Conservation (phyloP, 495 filamentous ascomycete genomes). For the Talaromyces thailandensis region DNA sequence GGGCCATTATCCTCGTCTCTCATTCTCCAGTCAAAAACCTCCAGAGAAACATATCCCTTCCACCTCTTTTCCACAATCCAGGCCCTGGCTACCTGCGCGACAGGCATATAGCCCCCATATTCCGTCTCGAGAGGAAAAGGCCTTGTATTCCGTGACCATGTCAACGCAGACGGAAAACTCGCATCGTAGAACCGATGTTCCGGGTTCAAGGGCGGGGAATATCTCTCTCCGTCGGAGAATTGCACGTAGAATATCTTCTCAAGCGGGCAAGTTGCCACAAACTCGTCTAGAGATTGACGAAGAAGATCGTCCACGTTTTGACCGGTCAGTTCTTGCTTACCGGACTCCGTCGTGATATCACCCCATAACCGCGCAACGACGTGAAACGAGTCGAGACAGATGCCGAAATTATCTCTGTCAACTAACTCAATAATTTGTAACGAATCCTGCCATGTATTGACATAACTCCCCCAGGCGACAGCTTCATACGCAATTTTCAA, state of each 20-base stretch:
- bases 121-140: slow-evolving; percentile 59
- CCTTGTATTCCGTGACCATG: slow-evolving; percentile 65
- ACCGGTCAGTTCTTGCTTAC: slow-evolving; percentile 22
- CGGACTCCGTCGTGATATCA: slow-evolving; percentile 42
- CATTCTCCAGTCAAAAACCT: slow-evolving; percentile 63
- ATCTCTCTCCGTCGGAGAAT: slow-evolving; percentile 60
- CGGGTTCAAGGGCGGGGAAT: slow-evolving; percentile 46
- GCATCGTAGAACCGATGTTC: slow-evolving; percentile 54
- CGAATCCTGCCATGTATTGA: slow-evolving; percentile 56
- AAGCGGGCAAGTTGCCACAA: slow-evolving; percentile 44
- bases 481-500: slow-evolving; percentile 59
- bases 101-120: slow-evolving; percentile 57
- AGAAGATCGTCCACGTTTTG: slow-evolving; percentile 45
- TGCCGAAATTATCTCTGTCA: slow-evolving; percentile 56
- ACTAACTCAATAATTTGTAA: slow-evolving; percentile 51
- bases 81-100: slow-evolving; percentile 26
- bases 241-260: slow-evolving; percentile 67
- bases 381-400: slow-evolving; percentile 70
- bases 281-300: slow-evolving; percentile 40
- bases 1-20: slow-evolving; percentile 27
- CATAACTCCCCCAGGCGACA: slow-evolving; percentile 57
- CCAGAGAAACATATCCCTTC: slow-evolving; percentile 63
- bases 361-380: slow-evolving; percentile 58
- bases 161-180: slow-evolving; percentile 59
- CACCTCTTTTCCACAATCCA: slow-evolving; percentile 55